Conservation (phyloP, 108 stramenopile genomes). For the Schizochytrium sp. region DNA sequence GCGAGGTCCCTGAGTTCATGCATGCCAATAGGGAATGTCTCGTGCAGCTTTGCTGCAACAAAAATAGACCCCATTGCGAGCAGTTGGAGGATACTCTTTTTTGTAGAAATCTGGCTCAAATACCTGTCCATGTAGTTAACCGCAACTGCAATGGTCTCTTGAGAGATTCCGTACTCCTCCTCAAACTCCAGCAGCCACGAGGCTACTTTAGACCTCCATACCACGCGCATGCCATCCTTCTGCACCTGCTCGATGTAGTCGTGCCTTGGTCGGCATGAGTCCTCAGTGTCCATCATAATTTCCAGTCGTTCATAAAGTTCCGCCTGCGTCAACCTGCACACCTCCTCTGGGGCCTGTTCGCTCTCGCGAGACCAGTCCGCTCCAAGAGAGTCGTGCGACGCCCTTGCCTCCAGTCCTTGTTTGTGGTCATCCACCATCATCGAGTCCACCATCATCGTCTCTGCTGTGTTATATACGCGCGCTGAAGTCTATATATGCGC, state of each 20-base stretch:
- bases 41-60: constrained; percentile 56
- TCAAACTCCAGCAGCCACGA: constrained; percentile 49
- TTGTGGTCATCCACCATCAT: no score
- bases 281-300: constrained; percentile 40
- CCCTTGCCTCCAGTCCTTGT: neutral
- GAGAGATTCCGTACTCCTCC: constrained; percentile 12
- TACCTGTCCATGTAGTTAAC: constrained; percentile 60
- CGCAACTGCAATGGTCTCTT: constrained; percentile 44
- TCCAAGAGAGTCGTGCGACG: constrained; percentile 17
- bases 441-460: no score
- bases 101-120: neutral
- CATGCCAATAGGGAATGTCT: constrained; percentile 49
- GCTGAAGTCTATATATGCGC: no score
- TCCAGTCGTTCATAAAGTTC: neutral
- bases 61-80: constrained; percentile 55
- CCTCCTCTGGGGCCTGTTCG: constrained; percentile 30
- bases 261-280: neutral
- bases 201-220: constrained; percentile 39
- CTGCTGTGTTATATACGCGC: no score
- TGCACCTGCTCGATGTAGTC: constrained; percentile 61
- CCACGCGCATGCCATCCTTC: constrained; percentile 44
- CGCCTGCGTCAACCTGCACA: neutral
- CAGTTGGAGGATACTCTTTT: constrained; percentile 30
- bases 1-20: constrained; percentile 29
- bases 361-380: constrained; percentile 12